These are phyloP conservation scores for Macadamia tetraphylla DNA, from an alignment of 164 flowering plant genomes.

Conservation along the genomic window DNA sequence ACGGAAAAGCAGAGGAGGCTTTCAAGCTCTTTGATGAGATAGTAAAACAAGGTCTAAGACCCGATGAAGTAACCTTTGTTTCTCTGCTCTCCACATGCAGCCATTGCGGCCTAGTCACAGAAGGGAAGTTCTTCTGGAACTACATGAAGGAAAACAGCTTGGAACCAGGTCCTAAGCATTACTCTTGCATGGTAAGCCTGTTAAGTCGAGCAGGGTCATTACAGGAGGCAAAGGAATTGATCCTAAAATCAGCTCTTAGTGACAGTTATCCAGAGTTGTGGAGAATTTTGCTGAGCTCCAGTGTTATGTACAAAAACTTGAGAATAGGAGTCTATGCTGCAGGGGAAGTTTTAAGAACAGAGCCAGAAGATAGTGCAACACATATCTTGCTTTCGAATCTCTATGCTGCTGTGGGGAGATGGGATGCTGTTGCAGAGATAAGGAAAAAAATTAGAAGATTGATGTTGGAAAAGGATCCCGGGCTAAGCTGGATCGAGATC, in stretches of 20 bases:
- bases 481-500: constrained; percentile 84
- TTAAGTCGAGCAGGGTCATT: constrained; percentile 70
- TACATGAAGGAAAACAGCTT: constrained; percentile 46
- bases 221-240: constrained; percentile 58
- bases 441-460: constrained; percentile 55
- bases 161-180: constrained; percentile 60
- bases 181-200: constrained; percentile 79
- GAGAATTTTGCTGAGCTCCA: constrained; percentile 77
- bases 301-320: constrained; percentile 37
- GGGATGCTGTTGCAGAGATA: constrained; percentile 62
- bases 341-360: constrained; percentile 39
- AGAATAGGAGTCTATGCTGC: constrained; percentile 59
- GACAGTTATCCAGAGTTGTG: constrained; percentile 41
- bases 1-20: constrained; percentile 68
- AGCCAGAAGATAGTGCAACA: constrained; percentile 58
- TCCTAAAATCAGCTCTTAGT: constrained; percentile 39
- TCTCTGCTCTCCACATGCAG: constrained; percentile 76
- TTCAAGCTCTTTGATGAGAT: constrained; percentile 42
- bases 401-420: constrained; percentile 59
- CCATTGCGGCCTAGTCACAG: constrained; percentile 56
- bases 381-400: constrained; percentile 63
- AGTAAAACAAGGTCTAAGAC: constrained; percentile 27
- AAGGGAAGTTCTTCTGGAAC: constrained; percentile 59
- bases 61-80: constrained; percentile 69
- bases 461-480: constrained; percentile 61